phyloP scores from a whole-genome alignment of 352 stramenopile genomes.

The Pythium plurisporium region DNA sequence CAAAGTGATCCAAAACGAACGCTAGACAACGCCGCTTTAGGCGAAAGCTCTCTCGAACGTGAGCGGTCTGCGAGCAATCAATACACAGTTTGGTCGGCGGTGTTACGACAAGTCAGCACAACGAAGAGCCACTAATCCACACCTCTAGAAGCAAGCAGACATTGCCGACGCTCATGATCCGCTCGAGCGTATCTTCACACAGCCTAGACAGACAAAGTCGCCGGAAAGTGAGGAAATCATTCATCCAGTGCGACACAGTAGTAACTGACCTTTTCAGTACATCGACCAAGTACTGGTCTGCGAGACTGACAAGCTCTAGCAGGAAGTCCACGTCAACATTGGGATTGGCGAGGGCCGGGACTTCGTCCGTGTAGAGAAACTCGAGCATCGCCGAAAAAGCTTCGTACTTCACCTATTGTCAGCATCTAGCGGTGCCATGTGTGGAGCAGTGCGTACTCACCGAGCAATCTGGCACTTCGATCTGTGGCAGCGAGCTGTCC shows the following conservation, averaged over 20 bases:
- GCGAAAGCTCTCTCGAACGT: slow-evolving; percentile 58
- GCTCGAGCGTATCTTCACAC: slow-evolving; percentile 70
- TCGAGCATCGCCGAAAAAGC: slow-evolving; percentile 83
- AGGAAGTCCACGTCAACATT: slow-evolving; percentile 50
- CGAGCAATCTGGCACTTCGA: slow-evolving; percentile 70
- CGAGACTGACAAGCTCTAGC: slow-evolving; percentile 73
- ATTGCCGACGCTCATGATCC: slow-evolving; percentile 70
- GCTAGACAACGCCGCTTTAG: slow-evolving; percentile 79
- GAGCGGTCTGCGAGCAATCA: slow-evolving; percentile 37
- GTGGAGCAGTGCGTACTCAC: slow-evolving; percentile 30
- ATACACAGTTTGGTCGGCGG: too few relatives aligned
- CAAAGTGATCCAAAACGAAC: slow-evolving; percentile 82
- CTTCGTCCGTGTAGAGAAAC: slow-evolving; percentile 88
- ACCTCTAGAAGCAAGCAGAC: slow-evolving; percentile 71
- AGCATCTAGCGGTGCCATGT: too few relatives aligned
- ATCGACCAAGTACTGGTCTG: slow-evolving; percentile 84
- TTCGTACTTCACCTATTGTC: too few relatives aligned
- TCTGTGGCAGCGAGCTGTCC: slow-evolving; percentile 62
- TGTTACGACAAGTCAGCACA: too few relatives aligned
- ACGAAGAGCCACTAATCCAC: background rate
- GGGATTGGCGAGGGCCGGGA: slow-evolving; percentile 30
- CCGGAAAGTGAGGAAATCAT: too few relatives aligned
- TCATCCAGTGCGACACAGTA: background rate
- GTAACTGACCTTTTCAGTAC: slow-evolving; percentile 44
- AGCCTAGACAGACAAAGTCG: too few relatives aligned